Percentiles rank a stretch among this genome's conserved stretches.
These are phyloP conservation scores for Phytopythium helicoides DNA, from an alignment of 352 stramenopile species.

Conservation along the genomic window DNA sequence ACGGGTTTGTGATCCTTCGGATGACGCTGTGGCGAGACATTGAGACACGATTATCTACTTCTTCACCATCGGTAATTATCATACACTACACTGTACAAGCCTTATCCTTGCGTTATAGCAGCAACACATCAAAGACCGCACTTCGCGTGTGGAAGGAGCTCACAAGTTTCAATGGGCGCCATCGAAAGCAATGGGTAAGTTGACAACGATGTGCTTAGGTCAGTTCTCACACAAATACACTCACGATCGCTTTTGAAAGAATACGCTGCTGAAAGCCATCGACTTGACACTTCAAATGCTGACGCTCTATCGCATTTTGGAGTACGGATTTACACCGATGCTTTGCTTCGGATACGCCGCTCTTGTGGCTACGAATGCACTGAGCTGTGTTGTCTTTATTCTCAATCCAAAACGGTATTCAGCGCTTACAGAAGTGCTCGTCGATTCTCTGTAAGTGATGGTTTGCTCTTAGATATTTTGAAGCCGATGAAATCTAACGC, in stretches of 20 bases:
- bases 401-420: constrained; percentile 1
- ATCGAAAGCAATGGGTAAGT: no score
- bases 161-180: no score
- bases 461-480: not conserved
- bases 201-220: not conserved
- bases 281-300: constrained; percentile 6
- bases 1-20: no score
- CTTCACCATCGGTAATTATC: no score
- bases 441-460: constrained; percentile 4
- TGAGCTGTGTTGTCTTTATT: constrained; percentile 5
- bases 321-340: not conserved
- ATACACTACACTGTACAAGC: no score
- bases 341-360: constrained; percentile 1
- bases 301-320: constrained; percentile 1
- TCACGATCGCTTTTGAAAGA: not conserved
- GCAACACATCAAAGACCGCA: no score
- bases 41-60: no score
- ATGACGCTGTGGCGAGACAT: no score
- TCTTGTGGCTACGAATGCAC: not conserved
- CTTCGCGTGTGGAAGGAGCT: no score
- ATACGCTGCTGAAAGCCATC: constrained; percentile 1
- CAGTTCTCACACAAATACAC: not conserved
- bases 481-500: no score
- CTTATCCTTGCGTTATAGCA: no score
- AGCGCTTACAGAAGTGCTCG: constrained; percentile 5